Conservation (phyloP, 1,284 basidiomycete species). For the Quambalaria eucalypti region DNA sequence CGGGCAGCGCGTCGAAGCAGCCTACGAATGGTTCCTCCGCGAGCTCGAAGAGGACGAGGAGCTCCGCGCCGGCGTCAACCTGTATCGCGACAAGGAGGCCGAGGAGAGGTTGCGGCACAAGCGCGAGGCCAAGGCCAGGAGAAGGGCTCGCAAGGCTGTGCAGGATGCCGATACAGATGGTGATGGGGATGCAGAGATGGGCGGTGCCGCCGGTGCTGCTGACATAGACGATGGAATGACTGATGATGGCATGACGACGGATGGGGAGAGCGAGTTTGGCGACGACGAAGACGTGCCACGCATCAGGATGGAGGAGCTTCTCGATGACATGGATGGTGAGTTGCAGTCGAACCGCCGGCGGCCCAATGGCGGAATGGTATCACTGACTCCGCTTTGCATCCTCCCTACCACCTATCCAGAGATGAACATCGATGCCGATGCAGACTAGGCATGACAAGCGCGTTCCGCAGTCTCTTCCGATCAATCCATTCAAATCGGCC, state of each 20-base stretch:
- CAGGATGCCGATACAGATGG: conserved; percentile 24
- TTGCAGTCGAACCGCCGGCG: too few species aligned
- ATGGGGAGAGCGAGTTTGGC: conserved; percentile 61
- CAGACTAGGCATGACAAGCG: too few species aligned
- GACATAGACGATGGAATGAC: conserved; percentile 15
- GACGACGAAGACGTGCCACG: conserved; percentile 57
- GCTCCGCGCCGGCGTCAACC: conserved; percentile 75
- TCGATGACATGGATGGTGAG: conserved; percentile 71
- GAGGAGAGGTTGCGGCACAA: conserved; percentile 42
- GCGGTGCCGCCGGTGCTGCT: not conserved
- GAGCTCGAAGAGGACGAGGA: conserved; percentile 95
- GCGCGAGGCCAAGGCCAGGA: conserved; percentile 41
- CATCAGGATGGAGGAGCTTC: conserved; percentile 67
- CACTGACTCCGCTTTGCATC: too few species aligned
- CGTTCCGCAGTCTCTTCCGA: too few species aligned
- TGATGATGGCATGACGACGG: conserved; percentile 47
- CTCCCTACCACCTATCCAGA: too few species aligned
- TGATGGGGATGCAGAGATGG: conserved; percentile 36
- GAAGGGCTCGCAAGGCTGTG: conserved; percentile 5
- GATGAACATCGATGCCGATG: too few species aligned
- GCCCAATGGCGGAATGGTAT: too few species aligned
- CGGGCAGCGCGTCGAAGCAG: conserved; percentile 85
- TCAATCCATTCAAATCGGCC: too few species aligned
- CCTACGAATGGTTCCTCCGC: conserved; percentile 90
- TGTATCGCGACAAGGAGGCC: conserved; percentile 61